These are phyloP conservation scores for Parietaria judaica DNA, from an alignment of 306 rosid species.

Conservation along the genomic window DNA sequence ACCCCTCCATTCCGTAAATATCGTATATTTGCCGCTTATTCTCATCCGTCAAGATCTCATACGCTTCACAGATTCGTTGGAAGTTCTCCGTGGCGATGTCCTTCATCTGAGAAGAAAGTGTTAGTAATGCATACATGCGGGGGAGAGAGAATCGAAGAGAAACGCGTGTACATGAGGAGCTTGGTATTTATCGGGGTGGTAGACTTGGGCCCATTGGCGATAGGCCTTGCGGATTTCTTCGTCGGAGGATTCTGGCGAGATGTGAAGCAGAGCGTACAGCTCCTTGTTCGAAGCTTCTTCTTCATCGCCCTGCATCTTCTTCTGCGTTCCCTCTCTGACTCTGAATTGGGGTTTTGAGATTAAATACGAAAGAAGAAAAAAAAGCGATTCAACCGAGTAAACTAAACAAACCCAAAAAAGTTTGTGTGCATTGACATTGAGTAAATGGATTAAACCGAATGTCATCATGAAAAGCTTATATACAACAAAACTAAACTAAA, in stretches of 20 bases:
- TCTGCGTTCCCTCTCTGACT: background rate
- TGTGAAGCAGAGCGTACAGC: constrained; percentile 75
- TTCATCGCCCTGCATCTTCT: constrained; percentile 5
- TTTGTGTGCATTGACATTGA: too few species aligned
- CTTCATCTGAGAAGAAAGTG: constrained; percentile 80
- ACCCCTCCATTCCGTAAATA: constrained; percentile 91
- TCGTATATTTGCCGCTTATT: constrained; percentile 79
- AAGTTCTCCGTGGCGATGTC: constrained; percentile 85
- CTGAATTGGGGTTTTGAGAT: background rate
- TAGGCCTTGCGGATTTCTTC: constrained; percentile 95
- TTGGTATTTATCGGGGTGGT: constrained; percentile 94
- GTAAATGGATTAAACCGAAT: too few species aligned
- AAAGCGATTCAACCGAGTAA: too few species aligned
- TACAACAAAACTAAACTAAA: too few species aligned
- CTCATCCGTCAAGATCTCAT: constrained; percentile 78
- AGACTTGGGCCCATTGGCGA: constrained; percentile 95
- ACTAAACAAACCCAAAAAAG: too few species aligned
- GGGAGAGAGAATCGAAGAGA: background rate
- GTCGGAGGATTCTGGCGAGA: constrained; percentile 90
- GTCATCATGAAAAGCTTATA: too few species aligned
- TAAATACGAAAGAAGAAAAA: too few species aligned
- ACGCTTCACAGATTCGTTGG: constrained; percentile 81
- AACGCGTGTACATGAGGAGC: constrained; percentile 56
- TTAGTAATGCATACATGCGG: too few species aligned
- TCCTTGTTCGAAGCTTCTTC: constrained; percentile 56